phyloP scores from a whole-genome alignment of 1,284 basidiomycete genomes.

The Ceraceosorus guamensis region DNA sequence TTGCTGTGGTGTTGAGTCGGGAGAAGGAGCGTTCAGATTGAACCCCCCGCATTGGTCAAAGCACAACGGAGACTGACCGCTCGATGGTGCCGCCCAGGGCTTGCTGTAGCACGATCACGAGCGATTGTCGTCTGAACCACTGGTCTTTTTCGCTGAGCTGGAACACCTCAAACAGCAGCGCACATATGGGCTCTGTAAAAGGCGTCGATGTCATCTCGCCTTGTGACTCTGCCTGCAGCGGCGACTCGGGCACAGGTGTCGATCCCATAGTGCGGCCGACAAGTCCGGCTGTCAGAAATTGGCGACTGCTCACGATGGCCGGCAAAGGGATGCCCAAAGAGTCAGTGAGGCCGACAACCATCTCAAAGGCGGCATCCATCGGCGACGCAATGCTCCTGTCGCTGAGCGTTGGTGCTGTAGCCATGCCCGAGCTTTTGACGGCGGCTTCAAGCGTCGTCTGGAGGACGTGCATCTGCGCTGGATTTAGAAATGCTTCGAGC shows the following conservation, averaged over 20 bases:
- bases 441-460: constrained; percentile 1
- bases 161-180: constrained; percentile 82
- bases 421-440: constrained; percentile 5
- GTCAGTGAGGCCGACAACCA: too few species aligned
- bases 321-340: too few species aligned
- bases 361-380: too few species aligned
- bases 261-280: too few species aligned
- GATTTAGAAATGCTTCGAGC: constrained; percentile 74
- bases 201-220: too few species aligned
- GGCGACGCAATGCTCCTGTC: too few species aligned
- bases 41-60: not conserved
- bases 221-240: too few species aligned
- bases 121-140: constrained; percentile 91
- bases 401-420: too few species aligned
- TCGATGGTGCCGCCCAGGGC: constrained; percentile 91
- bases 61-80: constrained; percentile 55
- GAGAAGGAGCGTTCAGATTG: not conserved
- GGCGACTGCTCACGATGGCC: too few species aligned
- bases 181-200: constrained; percentile 89
- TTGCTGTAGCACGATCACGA: constrained; percentile 91
- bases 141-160: constrained; percentile 91
- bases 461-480: constrained; percentile 9
- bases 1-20: constrained; percentile 56
- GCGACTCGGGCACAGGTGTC: too few species aligned
- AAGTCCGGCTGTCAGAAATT: too few species aligned